Percentiles rank a stretch among this genome's conserved stretches.
phyloP scores from a whole-genome alignment of 169 alveolate genomes.

The Eimeria necatrix region DNA sequence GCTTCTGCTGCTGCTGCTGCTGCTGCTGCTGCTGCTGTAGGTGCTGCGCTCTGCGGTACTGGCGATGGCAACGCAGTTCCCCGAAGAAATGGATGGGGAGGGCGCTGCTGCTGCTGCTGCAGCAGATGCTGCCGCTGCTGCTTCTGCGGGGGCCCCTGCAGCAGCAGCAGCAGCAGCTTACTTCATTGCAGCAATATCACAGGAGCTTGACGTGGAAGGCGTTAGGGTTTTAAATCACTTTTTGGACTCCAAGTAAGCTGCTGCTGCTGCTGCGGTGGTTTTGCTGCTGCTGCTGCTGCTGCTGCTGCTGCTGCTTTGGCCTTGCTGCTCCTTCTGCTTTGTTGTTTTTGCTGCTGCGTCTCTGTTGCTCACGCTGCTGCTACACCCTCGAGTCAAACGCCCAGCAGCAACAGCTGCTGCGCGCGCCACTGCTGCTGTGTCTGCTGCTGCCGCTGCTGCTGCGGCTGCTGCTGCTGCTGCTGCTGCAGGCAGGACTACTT shows the following conservation, averaged over 20 bases:
- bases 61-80: background rate
- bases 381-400: no score
- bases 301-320: constrained; percentile 88
- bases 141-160: background rate
- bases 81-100: background rate
- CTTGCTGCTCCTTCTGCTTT: background rate
- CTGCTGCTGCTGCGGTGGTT: background rate
- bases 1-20: no score
- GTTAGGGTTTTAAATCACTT: constrained; percentile 63
- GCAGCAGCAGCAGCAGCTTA: constrained; percentile 59
- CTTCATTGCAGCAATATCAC: background rate
- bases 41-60: background rate
- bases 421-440: background rate
- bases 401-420: background rate
- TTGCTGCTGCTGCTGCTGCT: constrained; percentile 96
- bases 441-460: constrained; percentile 6
- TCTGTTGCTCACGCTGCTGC: background rate
- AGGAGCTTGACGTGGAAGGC: constrained; percentile 53
- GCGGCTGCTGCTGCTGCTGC: constrained; percentile 1
- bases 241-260: constrained; percentile 49
- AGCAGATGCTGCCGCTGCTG: background rate
- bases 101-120: background rate
- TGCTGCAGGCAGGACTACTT: constrained; percentile 18
- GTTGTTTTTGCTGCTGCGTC: background rate
- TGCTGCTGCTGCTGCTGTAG: background rate